These are phyloP conservation scores for Plantago rigida DNA, from an alignment of 305 asterid genomes.

Conservation along the genomic window DNA sequence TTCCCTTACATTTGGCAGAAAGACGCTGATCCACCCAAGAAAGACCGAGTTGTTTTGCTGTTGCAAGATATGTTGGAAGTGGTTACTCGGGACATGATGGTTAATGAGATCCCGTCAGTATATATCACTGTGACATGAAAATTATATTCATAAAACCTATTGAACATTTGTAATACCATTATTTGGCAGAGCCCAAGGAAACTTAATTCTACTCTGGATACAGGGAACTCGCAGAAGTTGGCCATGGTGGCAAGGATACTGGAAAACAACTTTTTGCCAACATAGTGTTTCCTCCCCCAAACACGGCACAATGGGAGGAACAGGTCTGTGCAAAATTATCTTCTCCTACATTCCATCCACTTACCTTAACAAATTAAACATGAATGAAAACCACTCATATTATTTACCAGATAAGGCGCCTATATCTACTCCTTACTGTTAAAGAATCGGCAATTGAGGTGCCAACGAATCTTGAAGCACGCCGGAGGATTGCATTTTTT, in stretches of 20 bases:
- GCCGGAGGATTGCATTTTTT: constrained; percentile 84
- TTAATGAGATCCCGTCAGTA: constrained; percentile 76
- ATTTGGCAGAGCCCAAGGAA: constrained; percentile 16
- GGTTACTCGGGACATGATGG: constrained; percentile 93
- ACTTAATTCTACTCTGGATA: constrained; percentile 21
- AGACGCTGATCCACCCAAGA: constrained; percentile 66
- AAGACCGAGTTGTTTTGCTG: constrained; percentile 69
- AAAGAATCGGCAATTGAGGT: constrained; percentile 90
- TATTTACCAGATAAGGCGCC: constrained; percentile 73
- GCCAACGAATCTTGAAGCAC: constrained; percentile 95
- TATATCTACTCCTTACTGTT: constrained; percentile 89
- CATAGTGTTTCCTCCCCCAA: constrained; percentile 70
- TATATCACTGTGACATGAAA: constrained; percentile 22
- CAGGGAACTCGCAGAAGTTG: constrained; percentile 84
- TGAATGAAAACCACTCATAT: constrained; percentile 16
- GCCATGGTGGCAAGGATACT: constrained; percentile 72
- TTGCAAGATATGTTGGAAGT: constrained; percentile 96
- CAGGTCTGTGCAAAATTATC: constrained; percentile 46
- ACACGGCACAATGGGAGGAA: constrained; percentile 93
- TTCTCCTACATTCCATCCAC: constrained; percentile 7
- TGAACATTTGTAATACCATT: constrained; percentile 9
- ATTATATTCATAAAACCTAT: neutral
- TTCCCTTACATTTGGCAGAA: constrained; percentile 48
- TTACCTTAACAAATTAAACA: constrained; percentile 10
- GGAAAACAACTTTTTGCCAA: constrained; percentile 83